A percentile compares a stretch with the other conserved stretches of the same genome.
phyloP scores from a whole-genome alignment of 2,329 filamentous ascomycete genomes.

The Podosphaera aphanis region DNA sequence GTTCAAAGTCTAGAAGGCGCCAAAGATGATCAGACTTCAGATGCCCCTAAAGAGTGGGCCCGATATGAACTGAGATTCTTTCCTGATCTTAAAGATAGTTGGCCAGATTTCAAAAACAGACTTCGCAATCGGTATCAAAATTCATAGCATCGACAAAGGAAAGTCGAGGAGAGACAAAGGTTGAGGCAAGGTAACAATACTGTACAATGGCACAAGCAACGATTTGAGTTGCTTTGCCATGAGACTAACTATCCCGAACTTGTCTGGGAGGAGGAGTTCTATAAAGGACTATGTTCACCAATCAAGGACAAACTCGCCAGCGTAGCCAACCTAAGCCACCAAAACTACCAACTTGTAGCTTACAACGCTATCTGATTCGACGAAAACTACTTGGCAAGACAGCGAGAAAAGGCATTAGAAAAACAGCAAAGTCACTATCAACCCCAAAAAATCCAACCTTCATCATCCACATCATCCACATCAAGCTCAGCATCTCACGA shows the following conservation, averaged over 20 bases:
- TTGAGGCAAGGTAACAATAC: not conserved
- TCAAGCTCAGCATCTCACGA: no score
- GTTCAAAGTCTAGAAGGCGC: not conserved
- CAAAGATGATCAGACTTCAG: not conserved
- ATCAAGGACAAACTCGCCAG: not conserved
- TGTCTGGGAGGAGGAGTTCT: not conserved
- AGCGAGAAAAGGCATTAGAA: not conserved
- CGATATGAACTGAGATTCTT: not conserved
- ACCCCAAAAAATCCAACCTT: no score
- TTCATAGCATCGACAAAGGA: not conserved
- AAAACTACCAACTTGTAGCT: not conserved
- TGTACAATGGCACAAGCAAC: not conserved
- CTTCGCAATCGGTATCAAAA: not conserved
- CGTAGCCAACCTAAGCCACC: not conserved
- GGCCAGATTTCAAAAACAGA: not conserved
- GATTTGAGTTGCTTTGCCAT: not conserved
- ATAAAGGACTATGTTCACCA: not conserved
- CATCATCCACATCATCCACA: no score
- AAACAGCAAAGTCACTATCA: no score
- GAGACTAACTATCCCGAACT: not conserved
- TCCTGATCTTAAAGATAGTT: not conserved
- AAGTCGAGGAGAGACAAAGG: not conserved
- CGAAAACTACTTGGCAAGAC: not conserved
- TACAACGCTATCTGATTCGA: not conserved
- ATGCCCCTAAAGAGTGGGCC: slow-evolving; percentile 1